Evolutionary conservation across 768 basidiomycete species (phyloP), one percentile per base, ranked within the genome.

Genomic region (Gloeostereum incarnatum): DNA sequence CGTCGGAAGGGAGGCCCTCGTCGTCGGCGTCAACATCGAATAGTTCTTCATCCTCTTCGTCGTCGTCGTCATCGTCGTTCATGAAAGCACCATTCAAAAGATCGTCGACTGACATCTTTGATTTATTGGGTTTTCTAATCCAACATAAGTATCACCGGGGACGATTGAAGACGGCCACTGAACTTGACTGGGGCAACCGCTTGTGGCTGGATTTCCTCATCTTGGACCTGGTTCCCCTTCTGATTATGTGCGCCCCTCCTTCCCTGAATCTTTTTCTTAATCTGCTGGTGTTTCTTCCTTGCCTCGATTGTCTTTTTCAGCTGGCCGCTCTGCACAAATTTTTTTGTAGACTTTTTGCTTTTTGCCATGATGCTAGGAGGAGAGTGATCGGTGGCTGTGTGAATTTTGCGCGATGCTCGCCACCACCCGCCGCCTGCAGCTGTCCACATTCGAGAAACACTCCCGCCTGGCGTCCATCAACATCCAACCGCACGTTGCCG

Each of bases 251-350:
- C 48, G 40, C 65, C 65, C 47, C 69, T 73, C 46, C 82, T 71
- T 29, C 69, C 66, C 52, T 85, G 72, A 20, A 75, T 66, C 56
- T 81, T 80, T 59, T 81, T 84, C 50, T 75, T 73, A 44, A 75
- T 63, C 51, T 87, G 73, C 51, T 90, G 81, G 49, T 81, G 75
- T 49, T 89, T 86, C 41, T 80, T 74, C n/a, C 93, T 69, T 4
- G 79, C 72, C 49, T 88, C 71, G 36, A 98, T 96, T 14, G 78
- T 75, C 47, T 87, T 83, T 53, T 89, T 88, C 38, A 98, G 75
- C 52, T 84, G 80, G 1, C 93, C 93, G 42, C 85, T 89, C 3
- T 86, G 68, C 6, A 81, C 85, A 49, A 93, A 93, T 62, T 93
- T 91, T 53, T 81, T 79, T 8, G 84, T 83, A 0, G 87, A 75